phyloP scores from a whole-genome alignment of 2,329 filamentous ascomycete species.

The Trichoderma oligosporum region DNA sequence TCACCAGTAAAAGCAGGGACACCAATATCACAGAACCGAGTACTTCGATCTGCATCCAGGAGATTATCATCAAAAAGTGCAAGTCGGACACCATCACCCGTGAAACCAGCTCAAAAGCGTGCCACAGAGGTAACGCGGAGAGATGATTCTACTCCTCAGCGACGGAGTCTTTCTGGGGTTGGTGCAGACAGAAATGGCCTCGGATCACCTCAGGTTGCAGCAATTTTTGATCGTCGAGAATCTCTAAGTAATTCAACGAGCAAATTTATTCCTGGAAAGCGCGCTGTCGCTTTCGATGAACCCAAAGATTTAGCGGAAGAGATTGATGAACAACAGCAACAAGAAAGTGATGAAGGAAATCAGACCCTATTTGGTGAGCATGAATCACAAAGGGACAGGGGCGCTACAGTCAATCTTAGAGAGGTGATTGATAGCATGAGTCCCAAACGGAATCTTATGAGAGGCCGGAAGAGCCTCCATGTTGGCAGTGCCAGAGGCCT shows the following conservation, averaged over 20 bases:
- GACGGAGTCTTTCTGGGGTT: conserved; percentile 60
- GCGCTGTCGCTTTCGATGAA: conserved; percentile 60
- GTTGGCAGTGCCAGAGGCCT: conserved; percentile 70
- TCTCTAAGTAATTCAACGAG: conserved; percentile 66
- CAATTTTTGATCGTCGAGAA: conserved; percentile 64
- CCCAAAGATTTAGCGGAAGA: conserved; percentile 60
- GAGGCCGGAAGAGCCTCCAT: conserved; percentile 70
- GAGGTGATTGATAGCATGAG: conserved; percentile 76
- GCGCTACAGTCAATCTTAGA: conserved; percentile 63
- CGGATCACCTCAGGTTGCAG: conserved; percentile 70
- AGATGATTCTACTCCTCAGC: conserved; percentile 41
- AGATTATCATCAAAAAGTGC: neutral
- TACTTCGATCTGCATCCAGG: conserved; percentile 5
- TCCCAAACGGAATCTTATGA: conserved; percentile 65
- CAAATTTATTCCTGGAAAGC: conserved; percentile 56
- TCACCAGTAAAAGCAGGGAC: conserved; percentile 1
- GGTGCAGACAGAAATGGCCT: conserved; percentile 67
- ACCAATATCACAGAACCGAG: conserved; percentile 7
- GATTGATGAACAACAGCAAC: conserved; percentile 55
- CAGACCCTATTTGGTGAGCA: conserved; percentile 53
- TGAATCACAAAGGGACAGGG: conserved; percentile 51
- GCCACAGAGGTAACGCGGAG: conserved; percentile 46
- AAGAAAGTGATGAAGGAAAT: conserved; percentile 60
- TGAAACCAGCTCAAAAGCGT: conserved; percentile 26
- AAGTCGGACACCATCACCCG: conserved; percentile 26